phyloP scores from a whole-genome alignment of 1,284 basidiomycete species.

The Leccinum fallax region DNA sequence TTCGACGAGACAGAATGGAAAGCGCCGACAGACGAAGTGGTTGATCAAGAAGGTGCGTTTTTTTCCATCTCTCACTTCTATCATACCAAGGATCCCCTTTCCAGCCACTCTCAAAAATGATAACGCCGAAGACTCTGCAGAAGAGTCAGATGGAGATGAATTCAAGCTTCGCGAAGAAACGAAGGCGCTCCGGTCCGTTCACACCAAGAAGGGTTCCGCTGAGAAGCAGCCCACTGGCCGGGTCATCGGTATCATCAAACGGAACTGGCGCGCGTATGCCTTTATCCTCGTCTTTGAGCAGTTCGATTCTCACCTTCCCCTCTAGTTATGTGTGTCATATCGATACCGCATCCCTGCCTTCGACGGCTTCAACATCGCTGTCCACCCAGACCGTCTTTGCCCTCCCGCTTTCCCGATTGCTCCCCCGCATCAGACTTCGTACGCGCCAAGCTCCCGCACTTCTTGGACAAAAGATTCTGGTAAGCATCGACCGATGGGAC shows the following conservation, averaged over 20 bases:
- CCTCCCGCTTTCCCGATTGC: conserved; percentile 87
- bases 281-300: background rate
- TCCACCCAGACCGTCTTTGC: conserved; percentile 86
- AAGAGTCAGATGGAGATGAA: conserved; percentile 56
- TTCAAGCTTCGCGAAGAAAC: conserved; percentile 45
- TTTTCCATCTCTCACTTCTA: background rate
- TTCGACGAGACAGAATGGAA: conserved; percentile 93
- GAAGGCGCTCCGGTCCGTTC: background rate
- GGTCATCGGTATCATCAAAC: conserved; percentile 90
- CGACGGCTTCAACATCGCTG: background rate
- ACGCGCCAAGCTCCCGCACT: conserved; percentile 93
- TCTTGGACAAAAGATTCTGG: conserved; percentile 95
- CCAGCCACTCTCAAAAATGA: conserved; percentile 86
- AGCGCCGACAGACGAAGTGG: conserved; percentile 88
- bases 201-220: conserved; percentile 25
- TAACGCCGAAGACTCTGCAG: conserved; percentile 77
- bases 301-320: conserved; percentile 9
- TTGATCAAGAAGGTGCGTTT: conserved; percentile 85
- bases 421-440: conserved; percentile 93
- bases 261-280: conserved; percentile 93
- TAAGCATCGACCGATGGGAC: conserved; percentile 95
- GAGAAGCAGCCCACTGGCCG: conserved; percentile 89
- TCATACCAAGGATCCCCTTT: background rate
- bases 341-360: background rate
- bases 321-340: background rate